Conservation (phyloP, 2,329 filamentous ascomycete species). For the Bipolaris victoriae region DNA sequence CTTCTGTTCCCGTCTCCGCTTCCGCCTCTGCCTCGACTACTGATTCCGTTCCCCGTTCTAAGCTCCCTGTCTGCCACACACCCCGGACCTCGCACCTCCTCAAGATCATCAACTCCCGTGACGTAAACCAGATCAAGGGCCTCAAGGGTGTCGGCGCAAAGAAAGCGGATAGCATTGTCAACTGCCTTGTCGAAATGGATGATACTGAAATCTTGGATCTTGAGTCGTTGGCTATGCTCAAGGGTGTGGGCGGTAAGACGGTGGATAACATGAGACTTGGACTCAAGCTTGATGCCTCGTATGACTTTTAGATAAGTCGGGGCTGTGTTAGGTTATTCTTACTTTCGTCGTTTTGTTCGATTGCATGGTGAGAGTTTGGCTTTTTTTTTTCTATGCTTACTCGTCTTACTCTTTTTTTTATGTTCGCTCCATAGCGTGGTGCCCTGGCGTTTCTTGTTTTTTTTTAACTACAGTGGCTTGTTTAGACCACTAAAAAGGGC, state of each 20-base stretch:
- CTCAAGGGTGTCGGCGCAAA: constrained; percentile 75
- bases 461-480: too few relatives aligned
- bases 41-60: not conserved
- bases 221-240: constrained; percentile 53
- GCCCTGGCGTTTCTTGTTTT: constrained; percentile 19
- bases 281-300: constrained; percentile 27
- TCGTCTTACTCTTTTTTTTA: not conserved
- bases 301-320: constrained; percentile 32
- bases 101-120: constrained; percentile 74
- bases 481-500: not conserved
- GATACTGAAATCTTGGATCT: constrained; percentile 51
- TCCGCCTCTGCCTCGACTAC: not conserved
- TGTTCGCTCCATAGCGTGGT: constrained; percentile 25
- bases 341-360: not conserved
- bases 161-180: constrained; percentile 65
- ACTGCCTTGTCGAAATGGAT: constrained; percentile 56
- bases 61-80: constrained; percentile 45
- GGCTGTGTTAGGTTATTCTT: not conserved
- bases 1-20: not conserved
- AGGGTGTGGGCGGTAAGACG: constrained; percentile 57
- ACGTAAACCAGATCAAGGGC: constrained; percentile 68
- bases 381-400: not conserved
- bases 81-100: constrained; percentile 69
- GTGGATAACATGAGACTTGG: constrained; percentile 59
- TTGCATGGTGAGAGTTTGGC: not conserved